Evolutionary conservation across 176 grass and related monocot species (phyloP).

Genomic region (Zea luxurians): DNA sequence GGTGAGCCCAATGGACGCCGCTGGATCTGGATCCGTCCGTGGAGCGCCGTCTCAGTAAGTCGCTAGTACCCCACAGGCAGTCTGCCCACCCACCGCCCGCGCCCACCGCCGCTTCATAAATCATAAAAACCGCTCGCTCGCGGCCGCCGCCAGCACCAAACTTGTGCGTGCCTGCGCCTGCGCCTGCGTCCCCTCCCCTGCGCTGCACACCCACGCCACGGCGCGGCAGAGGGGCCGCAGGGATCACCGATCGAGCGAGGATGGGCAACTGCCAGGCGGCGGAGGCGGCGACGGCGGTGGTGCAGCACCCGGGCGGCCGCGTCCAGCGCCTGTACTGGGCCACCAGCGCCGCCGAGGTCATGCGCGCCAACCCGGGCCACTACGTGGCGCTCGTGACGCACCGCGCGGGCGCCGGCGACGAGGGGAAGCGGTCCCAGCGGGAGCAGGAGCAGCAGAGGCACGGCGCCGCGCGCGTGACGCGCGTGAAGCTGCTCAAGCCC

Average conservation of each 20-base stretch:
- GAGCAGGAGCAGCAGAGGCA: background rate
- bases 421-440: background rate
- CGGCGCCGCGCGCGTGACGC: constrained; percentile 34
- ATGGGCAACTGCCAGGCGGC: constrained; percentile 99
- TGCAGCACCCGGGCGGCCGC: constrained; percentile 85
- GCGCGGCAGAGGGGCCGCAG: background rate
- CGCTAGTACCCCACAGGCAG: background rate
- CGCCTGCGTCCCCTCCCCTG: background rate
- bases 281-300: constrained; percentile 68
- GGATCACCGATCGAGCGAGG: background rate
- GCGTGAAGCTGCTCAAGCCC: constrained; percentile 90
- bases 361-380: constrained; percentile 86
- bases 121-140: background rate
- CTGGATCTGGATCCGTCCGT: background rate
- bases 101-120: constrained; percentile 40
- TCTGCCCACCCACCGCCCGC: background rate
- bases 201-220: background rate
- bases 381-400: constrained; percentile 85
- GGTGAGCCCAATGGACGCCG: background rate
- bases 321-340: constrained; percentile 84
- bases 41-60: constrained; percentile 8
- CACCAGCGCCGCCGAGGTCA: constrained; percentile 76
- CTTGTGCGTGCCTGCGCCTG: too few species aligned
- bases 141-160: background rate
- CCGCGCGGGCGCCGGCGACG: constrained; percentile 27